Conservation (phyloP, 345 rosid genomes). For the Dovyalis caffra region DNA sequence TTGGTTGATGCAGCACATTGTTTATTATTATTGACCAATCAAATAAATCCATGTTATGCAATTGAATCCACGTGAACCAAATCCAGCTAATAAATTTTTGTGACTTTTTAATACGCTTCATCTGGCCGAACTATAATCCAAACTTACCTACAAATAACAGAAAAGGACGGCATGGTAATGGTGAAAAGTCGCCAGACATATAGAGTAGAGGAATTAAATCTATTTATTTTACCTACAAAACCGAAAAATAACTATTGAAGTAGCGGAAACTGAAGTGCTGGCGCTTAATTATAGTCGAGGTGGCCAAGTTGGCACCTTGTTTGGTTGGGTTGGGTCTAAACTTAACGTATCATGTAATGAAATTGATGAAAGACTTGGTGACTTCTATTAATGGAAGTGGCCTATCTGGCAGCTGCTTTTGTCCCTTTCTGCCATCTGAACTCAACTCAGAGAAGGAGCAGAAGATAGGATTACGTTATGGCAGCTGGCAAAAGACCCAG, state of each 20-base stretch:
- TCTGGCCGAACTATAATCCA: background rate
- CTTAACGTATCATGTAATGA: background rate
- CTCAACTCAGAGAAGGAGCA: background rate
- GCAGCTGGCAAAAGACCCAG: background rate
- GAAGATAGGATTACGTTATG: background rate
- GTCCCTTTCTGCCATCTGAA: background rate
- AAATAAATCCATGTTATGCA: background rate
- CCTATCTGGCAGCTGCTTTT: background rate
- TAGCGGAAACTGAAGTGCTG: background rate
- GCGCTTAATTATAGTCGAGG: background rate
- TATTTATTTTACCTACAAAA: background rate
- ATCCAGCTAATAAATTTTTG: background rate
- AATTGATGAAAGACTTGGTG: background rate
- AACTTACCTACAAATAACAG: background rate
- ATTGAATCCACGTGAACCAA: background rate
- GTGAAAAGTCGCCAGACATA: background rate
- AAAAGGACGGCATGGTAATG: background rate
- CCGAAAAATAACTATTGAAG: too few species aligned
- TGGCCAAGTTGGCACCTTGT: background rate
- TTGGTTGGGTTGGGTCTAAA: background rate
- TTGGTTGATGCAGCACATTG: background rate
- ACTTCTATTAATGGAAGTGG: background rate
- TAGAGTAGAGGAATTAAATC: background rate
- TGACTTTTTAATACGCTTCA: background rate
- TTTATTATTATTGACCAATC: background rate